These are phyloP conservation scores for Dissophora globulifera DNA, from an alignment of 192 early-diverging fungal species.

Conservation along the genomic window DNA sequence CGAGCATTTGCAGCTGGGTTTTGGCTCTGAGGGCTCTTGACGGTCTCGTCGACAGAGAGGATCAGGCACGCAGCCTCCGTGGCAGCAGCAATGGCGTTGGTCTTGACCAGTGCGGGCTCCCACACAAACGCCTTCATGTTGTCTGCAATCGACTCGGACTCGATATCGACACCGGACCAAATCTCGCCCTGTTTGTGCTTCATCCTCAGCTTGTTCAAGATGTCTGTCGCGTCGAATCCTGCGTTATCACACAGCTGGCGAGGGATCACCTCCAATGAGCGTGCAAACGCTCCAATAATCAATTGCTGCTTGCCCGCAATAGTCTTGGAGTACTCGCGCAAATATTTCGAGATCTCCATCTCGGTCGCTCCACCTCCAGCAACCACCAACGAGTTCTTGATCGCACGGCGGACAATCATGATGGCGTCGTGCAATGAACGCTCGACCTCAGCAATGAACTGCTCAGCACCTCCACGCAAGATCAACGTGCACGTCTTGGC, in stretches of 20 bases:
- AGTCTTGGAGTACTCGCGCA: conserved; percentile 90
- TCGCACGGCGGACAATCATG: conserved; percentile 98
- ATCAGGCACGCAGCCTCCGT: conserved; percentile 97
- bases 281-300: conserved; percentile 93
- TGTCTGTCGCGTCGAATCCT: conserved; percentile 98
- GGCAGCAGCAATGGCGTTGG: conserved; percentile 93
- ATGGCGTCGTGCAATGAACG: conserved; percentile 98
- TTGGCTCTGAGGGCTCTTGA: conserved; percentile 90
- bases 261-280: conserved; percentile 97
- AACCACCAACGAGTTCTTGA: conserved; percentile 96
- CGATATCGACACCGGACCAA: conserved; percentile 96
- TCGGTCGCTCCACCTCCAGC: conserved; percentile 98
- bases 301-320: conserved; percentile 99
- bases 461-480: conserved; percentile 97
- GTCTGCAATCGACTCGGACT: conserved; percentile 86
- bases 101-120: conserved; percentile 99
- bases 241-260: conserved; percentile 98
- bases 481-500: conserved; percentile 97
- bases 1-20: conserved; percentile 72
- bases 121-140: conserved; percentile 95
- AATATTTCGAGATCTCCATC: conserved; percentile 97
- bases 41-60: conserved; percentile 96
- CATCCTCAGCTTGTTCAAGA: conserved; percentile 96
- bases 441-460: conserved; percentile 99
- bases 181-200: conserved; percentile 82